These are phyloP conservation scores for Poa annua DNA, from an alignment of 176 grass and related monocot species.

Conservation along the genomic window DNA sequence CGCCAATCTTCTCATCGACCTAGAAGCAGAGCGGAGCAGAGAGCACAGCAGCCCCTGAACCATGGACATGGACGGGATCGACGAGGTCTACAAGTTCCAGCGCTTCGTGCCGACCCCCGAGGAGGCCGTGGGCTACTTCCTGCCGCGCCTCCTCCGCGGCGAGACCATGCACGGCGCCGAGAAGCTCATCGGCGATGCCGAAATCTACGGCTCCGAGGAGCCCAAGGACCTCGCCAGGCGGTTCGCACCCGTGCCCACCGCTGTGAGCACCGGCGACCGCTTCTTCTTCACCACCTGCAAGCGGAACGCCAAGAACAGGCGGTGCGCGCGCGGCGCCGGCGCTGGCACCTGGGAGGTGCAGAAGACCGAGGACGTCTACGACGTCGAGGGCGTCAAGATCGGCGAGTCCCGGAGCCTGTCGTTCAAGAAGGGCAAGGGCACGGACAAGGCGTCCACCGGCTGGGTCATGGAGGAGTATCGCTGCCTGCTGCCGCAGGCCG, in stretches of 20 bases:
- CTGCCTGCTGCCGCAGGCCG: background rate
- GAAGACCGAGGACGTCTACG: background rate
- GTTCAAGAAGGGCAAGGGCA: background rate
- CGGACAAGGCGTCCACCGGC: background rate
- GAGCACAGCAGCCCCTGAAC: too few species aligned
- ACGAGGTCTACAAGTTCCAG: background rate
- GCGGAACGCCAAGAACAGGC: background rate
- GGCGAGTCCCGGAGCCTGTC: background rate
- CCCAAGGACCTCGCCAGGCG: background rate
- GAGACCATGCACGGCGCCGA: background rate
- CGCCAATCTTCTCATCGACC: too few species aligned
- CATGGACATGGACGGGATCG: too few species aligned
- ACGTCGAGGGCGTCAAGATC: background rate
- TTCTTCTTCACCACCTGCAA: constrained; percentile 12
- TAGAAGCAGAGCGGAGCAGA: too few species aligned
- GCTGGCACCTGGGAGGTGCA: background rate
- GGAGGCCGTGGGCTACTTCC: background rate
- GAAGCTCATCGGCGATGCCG: background rate
- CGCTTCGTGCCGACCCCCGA: background rate
- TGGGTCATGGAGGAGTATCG: constrained; percentile 29
- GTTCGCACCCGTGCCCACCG: background rate
- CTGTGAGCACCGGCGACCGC: background rate
- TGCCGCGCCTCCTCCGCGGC: background rate
- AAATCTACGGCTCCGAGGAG: background rate
- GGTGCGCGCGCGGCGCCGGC: background rate